phyloP scores from a whole-genome alignment of 148 eudicot species.

The Silene latifolia region DNA sequence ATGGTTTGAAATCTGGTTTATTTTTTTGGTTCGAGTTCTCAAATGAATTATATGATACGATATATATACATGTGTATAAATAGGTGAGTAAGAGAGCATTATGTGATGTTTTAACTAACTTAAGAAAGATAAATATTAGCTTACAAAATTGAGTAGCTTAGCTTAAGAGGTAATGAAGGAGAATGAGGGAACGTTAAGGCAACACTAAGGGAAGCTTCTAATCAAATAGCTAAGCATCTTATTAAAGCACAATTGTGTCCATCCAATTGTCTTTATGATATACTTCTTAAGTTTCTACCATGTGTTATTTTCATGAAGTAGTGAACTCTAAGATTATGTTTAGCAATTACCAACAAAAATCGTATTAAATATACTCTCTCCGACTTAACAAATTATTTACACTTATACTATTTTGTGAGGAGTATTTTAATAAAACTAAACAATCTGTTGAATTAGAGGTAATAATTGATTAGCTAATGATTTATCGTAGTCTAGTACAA shows the following conservation, averaged over 20 bases:
- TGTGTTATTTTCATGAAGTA: background rate
- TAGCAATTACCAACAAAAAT: no score
- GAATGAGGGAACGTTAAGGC: constrained; percentile 21
- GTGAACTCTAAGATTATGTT: background rate
- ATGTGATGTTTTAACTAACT: constrained; percentile 19
- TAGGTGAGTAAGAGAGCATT: no score
- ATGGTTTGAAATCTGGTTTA: constrained; percentile 18
- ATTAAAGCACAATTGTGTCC: background rate
- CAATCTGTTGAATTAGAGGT: no score
- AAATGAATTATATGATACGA: constrained; percentile 16
- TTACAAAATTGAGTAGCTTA: constrained; percentile 41
- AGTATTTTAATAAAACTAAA: no score
- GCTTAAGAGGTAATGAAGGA: constrained; percentile 36
- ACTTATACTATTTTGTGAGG: no score
- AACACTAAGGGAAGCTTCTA: constrained; percentile 3
- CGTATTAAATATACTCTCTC: no score
- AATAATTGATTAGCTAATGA: no score
- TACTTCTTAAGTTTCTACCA: no score
- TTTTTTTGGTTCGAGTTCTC: background rate
- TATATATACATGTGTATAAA: constrained; percentile 22
- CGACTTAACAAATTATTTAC: no score
- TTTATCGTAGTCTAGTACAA: no score
- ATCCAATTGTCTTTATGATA: background rate
- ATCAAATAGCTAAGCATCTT: background rate
- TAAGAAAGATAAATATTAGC: background rate